Conservation (phyloP, 345 rosid genomes). For the Dipteronia sinensis region DNA sequence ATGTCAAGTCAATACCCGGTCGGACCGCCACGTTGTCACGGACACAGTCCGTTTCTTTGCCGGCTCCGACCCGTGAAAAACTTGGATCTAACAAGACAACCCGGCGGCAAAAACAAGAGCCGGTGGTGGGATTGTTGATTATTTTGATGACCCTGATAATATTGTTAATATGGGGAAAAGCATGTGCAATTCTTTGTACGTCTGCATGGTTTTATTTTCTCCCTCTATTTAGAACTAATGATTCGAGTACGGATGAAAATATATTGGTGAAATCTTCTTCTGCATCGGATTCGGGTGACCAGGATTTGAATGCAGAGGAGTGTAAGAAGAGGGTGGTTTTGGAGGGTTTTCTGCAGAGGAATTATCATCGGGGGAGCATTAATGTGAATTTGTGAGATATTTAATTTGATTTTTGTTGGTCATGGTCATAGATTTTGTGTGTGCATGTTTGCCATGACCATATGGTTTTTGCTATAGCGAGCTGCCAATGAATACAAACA, state of each 20-base stretch:
- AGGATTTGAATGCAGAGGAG: slow-evolving; percentile 48
- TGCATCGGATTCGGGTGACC: slow-evolving; percentile 8
- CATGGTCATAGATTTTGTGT: neutral
- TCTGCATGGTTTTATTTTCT: slow-evolving; percentile 58
- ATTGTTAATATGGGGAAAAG: slow-evolving; percentile 59
- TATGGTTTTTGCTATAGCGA: neutral
- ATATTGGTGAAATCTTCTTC: neutral
- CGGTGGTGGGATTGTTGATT: slow-evolving; percentile 57
- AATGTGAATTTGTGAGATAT: neutral
- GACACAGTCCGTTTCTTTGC: slow-evolving; percentile 14
- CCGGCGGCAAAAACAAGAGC: slow-evolving; percentile 19
- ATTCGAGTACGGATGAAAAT: slow-evolving; percentile 19
- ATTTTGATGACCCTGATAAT: slow-evolving; percentile 53
- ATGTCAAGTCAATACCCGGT: slow-evolving; percentile 10
- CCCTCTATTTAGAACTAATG: neutral
- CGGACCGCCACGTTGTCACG: neutral
- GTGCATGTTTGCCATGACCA: neutral
- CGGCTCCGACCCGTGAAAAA: neutral
- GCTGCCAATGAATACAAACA: neutral
- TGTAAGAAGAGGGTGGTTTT: slow-evolving; percentile 64
- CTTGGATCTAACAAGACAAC: neutral
- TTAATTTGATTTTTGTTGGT: neutral
- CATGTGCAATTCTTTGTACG: slow-evolving; percentile 68
- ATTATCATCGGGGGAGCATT: too few relatives aligned
- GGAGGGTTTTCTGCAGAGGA: slow-evolving; percentile 39